Evolutionary conservation across 495 filamentous ascomycete species (phyloP).

Genomic region (Penicillium roqueforti): DNA sequence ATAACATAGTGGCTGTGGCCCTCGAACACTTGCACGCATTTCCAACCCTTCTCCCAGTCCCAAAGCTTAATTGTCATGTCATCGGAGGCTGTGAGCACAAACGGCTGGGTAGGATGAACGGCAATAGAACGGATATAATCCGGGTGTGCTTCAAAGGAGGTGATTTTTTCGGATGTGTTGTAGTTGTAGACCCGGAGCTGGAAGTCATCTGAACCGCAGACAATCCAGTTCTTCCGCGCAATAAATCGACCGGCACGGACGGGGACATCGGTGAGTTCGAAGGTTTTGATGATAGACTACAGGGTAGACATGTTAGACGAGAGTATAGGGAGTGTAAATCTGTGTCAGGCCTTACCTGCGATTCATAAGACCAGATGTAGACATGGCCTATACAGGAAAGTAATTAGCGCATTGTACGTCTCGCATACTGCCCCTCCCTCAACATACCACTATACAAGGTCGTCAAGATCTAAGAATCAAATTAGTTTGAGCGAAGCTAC

Average conservation of each 20-base stretch:
- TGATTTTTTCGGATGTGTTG: conserved; percentile 99
- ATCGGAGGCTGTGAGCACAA: conserved; percentile 94
- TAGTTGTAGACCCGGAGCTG: conserved; percentile 96
- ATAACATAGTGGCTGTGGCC: conserved; percentile 98
- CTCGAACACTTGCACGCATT: conserved; percentile 96
- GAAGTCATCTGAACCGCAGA: conserved; percentile 97
- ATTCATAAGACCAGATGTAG: conserved; percentile 99
- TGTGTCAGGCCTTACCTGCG: conserved; percentile 55
- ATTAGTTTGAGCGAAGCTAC: conserved; percentile 23
- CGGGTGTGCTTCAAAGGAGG: conserved; percentile 95
- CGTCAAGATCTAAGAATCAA: conserved; percentile 66
- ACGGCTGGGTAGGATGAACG: conserved; percentile 95
- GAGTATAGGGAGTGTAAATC: background rate
- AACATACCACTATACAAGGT: conserved; percentile 87
- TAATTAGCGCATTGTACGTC: conserved; percentile 25
- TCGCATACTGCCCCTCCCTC: conserved; percentile 3
- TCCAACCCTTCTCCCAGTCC: conserved; percentile 99
- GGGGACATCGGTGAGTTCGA: conserved; percentile 98
- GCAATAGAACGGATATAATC: conserved; percentile 98
- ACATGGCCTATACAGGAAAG: conserved; percentile 65
- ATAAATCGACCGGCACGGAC: conserved; percentile 96
- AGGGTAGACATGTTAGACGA: conserved; percentile 8
- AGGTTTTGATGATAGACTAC: conserved; percentile 92
- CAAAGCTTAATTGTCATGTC: conserved; percentile 99
- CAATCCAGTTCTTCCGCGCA: conserved; percentile 98